Evolutionary conservation across 129 eudicot genomes (phyloP).

Genomic region (Flaveria bidentis): DNA sequence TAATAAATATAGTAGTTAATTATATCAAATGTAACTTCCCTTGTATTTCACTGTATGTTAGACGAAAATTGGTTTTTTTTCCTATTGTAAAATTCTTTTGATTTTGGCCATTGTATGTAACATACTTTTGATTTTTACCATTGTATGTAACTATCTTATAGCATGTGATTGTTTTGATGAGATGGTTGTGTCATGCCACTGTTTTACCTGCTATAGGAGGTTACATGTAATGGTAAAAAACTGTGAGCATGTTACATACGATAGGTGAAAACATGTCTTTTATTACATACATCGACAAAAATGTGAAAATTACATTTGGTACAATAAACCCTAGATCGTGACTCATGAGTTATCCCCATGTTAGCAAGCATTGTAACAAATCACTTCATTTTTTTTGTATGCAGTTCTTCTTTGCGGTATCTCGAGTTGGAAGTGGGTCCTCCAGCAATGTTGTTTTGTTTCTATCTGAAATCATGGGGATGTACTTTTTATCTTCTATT

Average conservation of each 20-base stretch:
- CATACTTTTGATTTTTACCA: background rate
- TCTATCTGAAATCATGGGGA: slow-evolving; percentile 98
- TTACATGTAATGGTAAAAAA: no score
- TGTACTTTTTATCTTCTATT: slow-evolving; percentile 94
- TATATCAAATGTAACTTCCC: background rate
- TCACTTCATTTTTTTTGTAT: slow-evolving; percentile 13
- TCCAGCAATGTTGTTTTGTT: slow-evolving; percentile 96
- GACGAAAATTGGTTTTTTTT: no score
- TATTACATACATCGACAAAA: no score
- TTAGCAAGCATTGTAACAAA: background rate
- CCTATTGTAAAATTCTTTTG: no score
- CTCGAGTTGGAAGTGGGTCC: slow-evolving; percentile 99
- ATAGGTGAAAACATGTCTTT: background rate
- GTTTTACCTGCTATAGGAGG: no score
- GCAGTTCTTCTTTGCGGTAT: slow-evolving; percentile 98
- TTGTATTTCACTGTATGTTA: background rate
- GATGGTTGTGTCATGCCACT: background rate
- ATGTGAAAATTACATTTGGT: background rate
- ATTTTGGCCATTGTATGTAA: background rate
- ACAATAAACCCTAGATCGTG: background rate
- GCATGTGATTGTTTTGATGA: background rate
- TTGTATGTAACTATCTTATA: background rate
- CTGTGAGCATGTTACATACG: no score
- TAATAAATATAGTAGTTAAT: background rate
- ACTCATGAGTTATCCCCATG: background rate